Percentiles rank a stretch among this genome's conserved stretches.
phyloP scores from a whole-genome alignment of 805 yeast species.

The Candida tallmaniae region DNA sequence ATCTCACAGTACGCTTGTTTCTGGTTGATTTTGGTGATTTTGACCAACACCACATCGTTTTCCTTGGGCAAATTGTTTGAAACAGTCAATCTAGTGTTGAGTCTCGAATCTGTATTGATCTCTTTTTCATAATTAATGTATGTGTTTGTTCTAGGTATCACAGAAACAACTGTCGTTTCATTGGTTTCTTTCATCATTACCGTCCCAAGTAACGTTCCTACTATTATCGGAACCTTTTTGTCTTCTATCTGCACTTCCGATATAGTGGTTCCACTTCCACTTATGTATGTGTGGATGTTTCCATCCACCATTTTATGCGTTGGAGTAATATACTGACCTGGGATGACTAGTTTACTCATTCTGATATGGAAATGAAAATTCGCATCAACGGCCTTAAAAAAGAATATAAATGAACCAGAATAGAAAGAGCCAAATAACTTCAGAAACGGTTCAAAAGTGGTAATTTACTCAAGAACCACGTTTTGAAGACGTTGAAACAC shows the following conservation, averaged over 20 bases:
- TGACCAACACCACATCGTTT: slow-evolving; percentile 75
- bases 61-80: slow-evolving; percentile 69
- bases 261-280: slow-evolving; percentile 65
- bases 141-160: slow-evolving; percentile 4
- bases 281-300: slow-evolving; percentile 40
- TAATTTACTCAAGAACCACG: too few relatives aligned
- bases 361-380: neutral
- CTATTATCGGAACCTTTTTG: slow-evolving; percentile 38
- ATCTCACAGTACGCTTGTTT: slow-evolving; percentile 80
- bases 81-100: slow-evolving; percentile 10
- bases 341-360: too few relatives aligned
- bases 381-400: neutral
- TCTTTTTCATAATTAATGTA: slow-evolving; percentile 1
- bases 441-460: too few relatives aligned
- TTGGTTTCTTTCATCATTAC: slow-evolving; percentile 42
- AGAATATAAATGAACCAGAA: neutral
- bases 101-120: slow-evolving; percentile 6
- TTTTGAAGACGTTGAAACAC: too few relatives aligned
- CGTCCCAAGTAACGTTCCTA: slow-evolving; percentile 61
- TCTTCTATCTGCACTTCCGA: slow-evolving; percentile 39
- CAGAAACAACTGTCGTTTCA: slow-evolving; percentile 10
- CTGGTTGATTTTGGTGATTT: slow-evolving; percentile 60
- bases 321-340: slow-evolving; percentile 79
- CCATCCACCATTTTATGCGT: slow-evolving; percentile 28
- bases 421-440: too few relatives aligned